Evolutionary conservation across 2,329 filamentous ascomycete species (phyloP), one percentile per base, ranked within the genome.

Genomic region (Cladorrhinum sp.): DNA sequence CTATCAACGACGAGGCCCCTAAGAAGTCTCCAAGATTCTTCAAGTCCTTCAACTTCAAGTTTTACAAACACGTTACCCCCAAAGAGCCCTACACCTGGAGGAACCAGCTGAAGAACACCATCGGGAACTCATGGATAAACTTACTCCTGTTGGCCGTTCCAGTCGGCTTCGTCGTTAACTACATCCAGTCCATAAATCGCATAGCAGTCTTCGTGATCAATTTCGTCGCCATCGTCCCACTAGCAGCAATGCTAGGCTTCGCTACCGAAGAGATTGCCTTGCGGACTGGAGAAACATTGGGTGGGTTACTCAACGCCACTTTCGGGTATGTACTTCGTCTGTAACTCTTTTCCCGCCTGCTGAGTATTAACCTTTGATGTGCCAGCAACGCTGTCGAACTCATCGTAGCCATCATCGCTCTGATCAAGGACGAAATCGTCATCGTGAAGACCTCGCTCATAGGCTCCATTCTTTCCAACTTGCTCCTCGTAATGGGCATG

Each of bases 361-460:
- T 22, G 3, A 13, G 16, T 59, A 45, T 59, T 65, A 36, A 66
- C 58, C 12, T 20, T 2, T 3, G 18, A 6, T 29, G 23, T 61
- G 72, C 27, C 69, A 84, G 87, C 58, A 96, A 96, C 70, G 92
- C 92, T 3, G 91, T 96, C 62, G 92, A 96, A 72, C 77, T 96
- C 68, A 96, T 96, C 63, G 91, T 97, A 50, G 90, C 91, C 23
- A 85, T 97, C 67, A 90, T 96, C 67, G 93, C 93, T 1, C 77
- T 97, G 51, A 77, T 83, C 25, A 83, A 96, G 62, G 73, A 82
- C 55, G 85, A 96, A 74, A 85, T 96, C 23, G 78, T 89, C 32
- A 96, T 98, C 62, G 92, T 97, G 6, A 92, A 97, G 74, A 96
- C 93, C 0, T 97, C 93, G 0, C 80, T 98, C 25, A 91, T 97